Evolutionary conservation across 306 rosid genomes (phyloP), one percentile per base, ranked within the genome.

Genomic region (Vicia faba): DNA sequence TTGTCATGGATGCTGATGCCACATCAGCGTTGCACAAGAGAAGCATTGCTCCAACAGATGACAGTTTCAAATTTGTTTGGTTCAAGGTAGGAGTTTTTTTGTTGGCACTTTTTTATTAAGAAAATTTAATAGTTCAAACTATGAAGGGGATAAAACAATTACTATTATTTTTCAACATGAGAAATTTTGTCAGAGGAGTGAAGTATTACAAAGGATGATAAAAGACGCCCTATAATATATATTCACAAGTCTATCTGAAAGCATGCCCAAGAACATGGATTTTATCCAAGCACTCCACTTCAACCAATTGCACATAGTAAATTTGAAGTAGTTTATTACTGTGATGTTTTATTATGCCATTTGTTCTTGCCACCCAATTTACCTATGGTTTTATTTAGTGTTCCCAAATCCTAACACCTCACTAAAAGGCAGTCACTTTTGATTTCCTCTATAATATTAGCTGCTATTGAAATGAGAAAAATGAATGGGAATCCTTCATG

Each of bases 1-100:
- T 90, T 75, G 81, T 79, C 66, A 80, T 93, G 99, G 95, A 88
- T 81, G 99, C 92, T 31, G 97, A 93, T 74, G 96, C 97, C 26
- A 90, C 97, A 43, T 81, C 99, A 26, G 69, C 89, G 58, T 81
- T 93, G 84, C 92, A 81, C 76, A 85, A 82, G 59, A 82, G 64
- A 74, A 95, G 81, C 38, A 61, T 93, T 79, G 73, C 82, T 77
- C 74, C 96, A 45, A 90, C 97, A 0, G 88, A 93, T 80, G 99
- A 93, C 80, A 80, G 78, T 84, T 93, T 82, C 84, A 93, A 93
- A 79, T 93, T 79, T 79, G 73, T 51, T 74, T 90, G 90, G 97
- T 73, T 59, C 58, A 74, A 83, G 97, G 99, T 93, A 72, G 68
- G 69, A 12, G 43, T 66, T 49, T 50, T 50, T 56, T 16, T 35